Percentiles rank a stretch among this genome's conserved stretches.
phyloP scores from a whole-genome alignment of 1,139 yeast species.

The Geotrichum cucujoidarum region DNA sequence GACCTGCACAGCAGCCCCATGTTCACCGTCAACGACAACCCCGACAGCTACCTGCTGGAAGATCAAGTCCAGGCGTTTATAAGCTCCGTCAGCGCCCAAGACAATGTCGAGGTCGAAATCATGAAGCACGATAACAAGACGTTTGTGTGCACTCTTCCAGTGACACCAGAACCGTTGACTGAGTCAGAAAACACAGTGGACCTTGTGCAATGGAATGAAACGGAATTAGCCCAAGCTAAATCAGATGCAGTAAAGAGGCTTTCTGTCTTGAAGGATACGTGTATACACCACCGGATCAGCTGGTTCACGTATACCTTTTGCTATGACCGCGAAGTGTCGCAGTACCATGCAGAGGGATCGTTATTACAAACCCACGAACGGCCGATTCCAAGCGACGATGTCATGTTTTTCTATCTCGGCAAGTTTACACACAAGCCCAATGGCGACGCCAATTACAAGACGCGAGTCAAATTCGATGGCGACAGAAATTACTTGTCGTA shows the following conservation, averaged over 20 bases:
- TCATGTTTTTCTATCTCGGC: slow-evolving; percentile 46
- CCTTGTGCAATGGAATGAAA: slow-evolving; percentile 11
- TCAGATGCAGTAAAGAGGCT: slow-evolving; percentile 32
- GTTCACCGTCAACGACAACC: slow-evolving; percentile 12
- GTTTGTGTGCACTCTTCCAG: slow-evolving; percentile 13
- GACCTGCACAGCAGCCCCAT: slow-evolving; percentile 14
- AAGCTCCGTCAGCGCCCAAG: no score
- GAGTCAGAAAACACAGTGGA: slow-evolving; percentile 11
- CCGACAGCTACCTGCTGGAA: slow-evolving; percentile 7
- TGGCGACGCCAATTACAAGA: slow-evolving; percentile 9
- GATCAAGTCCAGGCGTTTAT: not conserved
- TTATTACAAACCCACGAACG: slow-evolving; percentile 1
- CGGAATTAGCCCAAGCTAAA: slow-evolving; percentile 12
- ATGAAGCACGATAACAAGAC: slow-evolving; percentile 12
- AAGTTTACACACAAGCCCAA: slow-evolving; percentile 34
- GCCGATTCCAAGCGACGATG: slow-evolving; percentile 39
- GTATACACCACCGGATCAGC: slow-evolving; percentile 41
- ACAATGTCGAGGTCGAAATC: slow-evolving; percentile 5
- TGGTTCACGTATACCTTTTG: slow-evolving; percentile 67
- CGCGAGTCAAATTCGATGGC: slow-evolving; percentile 9
- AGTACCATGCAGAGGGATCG: slow-evolving; percentile 44
- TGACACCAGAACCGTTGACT: not conserved
- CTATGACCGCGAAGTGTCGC: slow-evolving; percentile 51
- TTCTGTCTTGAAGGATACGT: slow-evolving; percentile 32
- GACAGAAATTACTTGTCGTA: slow-evolving; percentile 37